These are phyloP conservation scores for Hemileia vastatrix DNA, from an alignment of 1,284 basidiomycete species.

Conservation along the genomic window DNA sequence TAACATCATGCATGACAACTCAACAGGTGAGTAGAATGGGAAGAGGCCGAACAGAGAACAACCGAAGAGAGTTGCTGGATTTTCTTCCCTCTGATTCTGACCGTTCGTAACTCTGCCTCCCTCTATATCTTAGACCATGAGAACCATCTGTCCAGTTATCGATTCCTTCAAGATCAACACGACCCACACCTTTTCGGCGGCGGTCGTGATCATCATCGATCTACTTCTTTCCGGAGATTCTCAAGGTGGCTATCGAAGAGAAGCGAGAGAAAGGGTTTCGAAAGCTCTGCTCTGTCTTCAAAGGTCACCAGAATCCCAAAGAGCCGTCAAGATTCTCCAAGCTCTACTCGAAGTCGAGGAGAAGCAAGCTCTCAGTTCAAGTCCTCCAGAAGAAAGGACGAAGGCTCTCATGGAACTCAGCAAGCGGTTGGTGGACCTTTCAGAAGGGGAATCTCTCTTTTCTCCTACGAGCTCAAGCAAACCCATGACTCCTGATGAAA, in stretches of 20 bases:
- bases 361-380: not conserved
- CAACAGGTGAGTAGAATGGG: too few relatives aligned
- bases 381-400: too few relatives aligned
- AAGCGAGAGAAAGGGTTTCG: not conserved
- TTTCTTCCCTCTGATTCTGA: not conserved
- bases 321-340: not conserved
- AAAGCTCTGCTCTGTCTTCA: not conserved
- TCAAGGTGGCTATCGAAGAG: not conserved
- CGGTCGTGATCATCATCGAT: not conserved
- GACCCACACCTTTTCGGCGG: not conserved
- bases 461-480: too few relatives aligned
- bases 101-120: not conserved
- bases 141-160: not conserved
- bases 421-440: too few relatives aligned
- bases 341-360: not conserved
- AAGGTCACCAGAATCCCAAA: not conserved
- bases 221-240: not conserved
- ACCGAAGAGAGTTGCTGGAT: not conserved
- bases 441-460: too few relatives aligned
- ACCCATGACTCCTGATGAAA: too few relatives aligned
- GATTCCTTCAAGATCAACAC: not conserved
- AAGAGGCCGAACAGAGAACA: too few relatives aligned
- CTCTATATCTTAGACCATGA: not conserved
- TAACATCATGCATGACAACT: too few relatives aligned
- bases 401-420: too few relatives aligned